Evolutionary conservation across 306 rosid species (phyloP).

Genomic region (Castanopsis chinensis): DNA sequence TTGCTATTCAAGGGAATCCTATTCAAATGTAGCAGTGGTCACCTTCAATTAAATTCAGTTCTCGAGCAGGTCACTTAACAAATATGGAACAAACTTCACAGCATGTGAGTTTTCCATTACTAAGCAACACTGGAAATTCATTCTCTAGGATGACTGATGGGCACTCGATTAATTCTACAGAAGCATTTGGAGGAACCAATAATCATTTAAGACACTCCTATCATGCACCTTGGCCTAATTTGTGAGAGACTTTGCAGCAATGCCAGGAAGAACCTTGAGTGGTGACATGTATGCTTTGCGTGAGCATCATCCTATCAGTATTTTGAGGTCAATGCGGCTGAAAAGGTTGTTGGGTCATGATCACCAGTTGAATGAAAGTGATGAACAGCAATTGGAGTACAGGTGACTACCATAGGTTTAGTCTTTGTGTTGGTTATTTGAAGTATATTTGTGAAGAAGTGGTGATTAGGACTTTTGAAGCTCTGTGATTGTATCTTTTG

Average conservation of each 20-base stretch:
- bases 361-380: neutral
- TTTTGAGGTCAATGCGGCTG: neutral
- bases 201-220: neutral
- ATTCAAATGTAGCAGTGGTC: too few relatives aligned
- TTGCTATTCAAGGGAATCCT: too few relatives aligned
- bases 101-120: neutral
- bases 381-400: neutral
- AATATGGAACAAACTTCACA: neutral
- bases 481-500: neutral
- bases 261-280: slow-evolving; percentile 3
- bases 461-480: neutral
- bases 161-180: neutral
- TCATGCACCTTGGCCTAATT: neutral
- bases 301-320: neutral
- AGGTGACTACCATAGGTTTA: neutral
- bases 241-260: neutral
- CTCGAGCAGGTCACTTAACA: neutral
- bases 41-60: too few relatives aligned
- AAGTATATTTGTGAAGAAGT: too few relatives aligned
- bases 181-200: slow-evolving; percentile 11
- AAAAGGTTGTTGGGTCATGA: neutral
- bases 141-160: neutral
- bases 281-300: neutral
- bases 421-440: too few relatives aligned
- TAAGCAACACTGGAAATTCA: neutral